Conservation (phyloP, 208 protist species). For the Leishmania aethiopica region DNA sequence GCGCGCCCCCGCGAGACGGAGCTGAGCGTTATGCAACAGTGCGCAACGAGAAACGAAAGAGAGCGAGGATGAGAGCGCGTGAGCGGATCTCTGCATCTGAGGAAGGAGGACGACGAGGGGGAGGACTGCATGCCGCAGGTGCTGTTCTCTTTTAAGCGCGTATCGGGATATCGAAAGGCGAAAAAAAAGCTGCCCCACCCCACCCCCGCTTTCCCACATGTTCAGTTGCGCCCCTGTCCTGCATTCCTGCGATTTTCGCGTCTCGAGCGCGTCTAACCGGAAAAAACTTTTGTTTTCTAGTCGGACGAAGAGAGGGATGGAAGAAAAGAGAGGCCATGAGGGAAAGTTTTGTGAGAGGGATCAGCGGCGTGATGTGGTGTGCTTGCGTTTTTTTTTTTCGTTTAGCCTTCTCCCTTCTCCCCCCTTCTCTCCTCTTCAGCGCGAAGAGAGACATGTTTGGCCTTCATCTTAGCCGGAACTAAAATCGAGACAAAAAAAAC, state of each 20-base stretch:
- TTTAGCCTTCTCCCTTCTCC: background rate
- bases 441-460: conserved; percentile 26
- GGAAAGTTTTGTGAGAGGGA: background rate
- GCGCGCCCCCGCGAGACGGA: background rate
- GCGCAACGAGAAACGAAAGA: background rate
- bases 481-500: background rate
- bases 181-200: background rate
- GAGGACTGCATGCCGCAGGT: background rate
- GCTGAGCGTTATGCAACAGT: background rate
- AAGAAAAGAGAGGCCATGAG: background rate
- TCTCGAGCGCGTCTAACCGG: background rate
- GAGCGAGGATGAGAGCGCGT: background rate
- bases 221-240: background rate
- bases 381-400: background rate
- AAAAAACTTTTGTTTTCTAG: background rate
- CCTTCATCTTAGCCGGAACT: conserved; percentile 21
- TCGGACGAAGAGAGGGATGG: background rate
- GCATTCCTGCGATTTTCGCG: background rate
- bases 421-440: background rate
- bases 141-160: background rate
- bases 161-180: background rate
- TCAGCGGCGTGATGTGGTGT: background rate
- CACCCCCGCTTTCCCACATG: background rate
- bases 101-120: background rate
- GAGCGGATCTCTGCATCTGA: background rate